Evolutionary conservation across 345 rosid species (phyloP).

Genomic region (Murraya paniculata): DNA sequence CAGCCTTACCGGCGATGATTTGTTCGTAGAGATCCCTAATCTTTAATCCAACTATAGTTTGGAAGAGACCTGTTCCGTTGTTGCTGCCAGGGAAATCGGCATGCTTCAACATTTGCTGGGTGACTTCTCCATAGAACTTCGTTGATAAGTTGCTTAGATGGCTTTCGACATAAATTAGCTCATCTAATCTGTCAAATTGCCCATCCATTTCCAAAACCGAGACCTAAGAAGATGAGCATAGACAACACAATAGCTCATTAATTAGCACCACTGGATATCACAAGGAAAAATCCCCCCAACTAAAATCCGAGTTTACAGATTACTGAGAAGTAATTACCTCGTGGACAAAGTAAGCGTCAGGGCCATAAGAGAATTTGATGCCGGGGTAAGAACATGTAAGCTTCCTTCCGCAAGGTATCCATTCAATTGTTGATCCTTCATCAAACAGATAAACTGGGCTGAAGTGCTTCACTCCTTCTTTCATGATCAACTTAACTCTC

Average conservation of each 20-base stretch:
- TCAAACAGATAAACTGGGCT: conserved; percentile 90
- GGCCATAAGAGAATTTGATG: conserved; percentile 81
- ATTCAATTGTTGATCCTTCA: conserved; percentile 86
- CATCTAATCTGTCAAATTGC: conserved; percentile 91
- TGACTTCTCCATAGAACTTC: conserved; percentile 90
- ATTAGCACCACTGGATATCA: neutral
- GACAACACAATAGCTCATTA: neutral
- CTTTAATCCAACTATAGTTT: conserved; percentile 86
- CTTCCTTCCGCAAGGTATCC: conserved; percentile 98
- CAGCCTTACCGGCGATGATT: conserved; percentile 48
- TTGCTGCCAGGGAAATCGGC: conserved; percentile 94
- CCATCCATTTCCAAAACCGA: conserved; percentile 98
- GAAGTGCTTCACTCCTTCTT: conserved; percentile 85
- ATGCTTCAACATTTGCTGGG: conserved; percentile 96
- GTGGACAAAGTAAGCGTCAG: conserved; percentile 71
- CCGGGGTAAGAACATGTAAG: conserved; percentile 98
- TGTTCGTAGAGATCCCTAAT: conserved; percentile 92
- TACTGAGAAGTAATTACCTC: conserved; percentile 48
- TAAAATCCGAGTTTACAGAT: neutral
- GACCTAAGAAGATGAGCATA: conserved; percentile 43
- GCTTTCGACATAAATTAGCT: conserved; percentile 90
- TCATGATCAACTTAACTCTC: conserved; percentile 92
- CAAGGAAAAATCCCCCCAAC: neutral
- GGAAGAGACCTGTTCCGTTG: conserved; percentile 96
- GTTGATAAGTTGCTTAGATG: conserved; percentile 92